phyloP scores from a whole-genome alignment of 257 asterid genomes.

The Leonotis leonurus region DNA sequence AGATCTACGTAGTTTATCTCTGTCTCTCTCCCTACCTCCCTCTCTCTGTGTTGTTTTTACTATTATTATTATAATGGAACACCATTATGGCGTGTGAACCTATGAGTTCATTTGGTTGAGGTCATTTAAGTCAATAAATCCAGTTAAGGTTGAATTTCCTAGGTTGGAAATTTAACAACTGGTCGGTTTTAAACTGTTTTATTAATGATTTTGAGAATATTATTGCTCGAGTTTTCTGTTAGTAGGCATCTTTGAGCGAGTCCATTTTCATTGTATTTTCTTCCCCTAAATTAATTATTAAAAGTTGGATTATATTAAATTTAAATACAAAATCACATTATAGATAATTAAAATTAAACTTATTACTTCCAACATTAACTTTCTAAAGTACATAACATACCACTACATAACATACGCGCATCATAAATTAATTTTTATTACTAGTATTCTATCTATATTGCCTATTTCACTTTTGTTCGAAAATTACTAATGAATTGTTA shows the following conservation, averaged over 20 bases:
- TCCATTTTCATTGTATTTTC: neutral
- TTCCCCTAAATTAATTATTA: too few species aligned
- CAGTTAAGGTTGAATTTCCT: neutral
- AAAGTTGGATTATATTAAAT: too few species aligned
- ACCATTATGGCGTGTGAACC: neutral
- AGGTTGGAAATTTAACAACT: neutral
- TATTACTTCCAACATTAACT: too few species aligned
- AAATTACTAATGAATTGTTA: too few species aligned
- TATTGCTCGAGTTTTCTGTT: neutral
- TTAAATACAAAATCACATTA: too few species aligned
- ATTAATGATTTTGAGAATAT: neutral
- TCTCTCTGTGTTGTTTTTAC: neutral
- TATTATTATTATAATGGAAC: neutral
- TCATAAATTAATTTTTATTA: too few species aligned
- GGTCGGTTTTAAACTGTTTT: neutral
- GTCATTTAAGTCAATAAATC: neutral
- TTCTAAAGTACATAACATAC: too few species aligned
- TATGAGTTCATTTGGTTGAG: conserved; percentile 4
- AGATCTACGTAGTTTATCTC: neutral
- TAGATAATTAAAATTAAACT: too few species aligned
- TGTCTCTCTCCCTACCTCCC: neutral
- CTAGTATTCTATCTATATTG: too few species aligned
- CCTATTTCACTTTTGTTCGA: too few species aligned
- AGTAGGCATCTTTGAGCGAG: neutral
- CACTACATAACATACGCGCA: too few species aligned